These are phyloP conservation scores for Psidium guajava DNA, from an alignment of 345 rosid species.

Conservation along the genomic window DNA sequence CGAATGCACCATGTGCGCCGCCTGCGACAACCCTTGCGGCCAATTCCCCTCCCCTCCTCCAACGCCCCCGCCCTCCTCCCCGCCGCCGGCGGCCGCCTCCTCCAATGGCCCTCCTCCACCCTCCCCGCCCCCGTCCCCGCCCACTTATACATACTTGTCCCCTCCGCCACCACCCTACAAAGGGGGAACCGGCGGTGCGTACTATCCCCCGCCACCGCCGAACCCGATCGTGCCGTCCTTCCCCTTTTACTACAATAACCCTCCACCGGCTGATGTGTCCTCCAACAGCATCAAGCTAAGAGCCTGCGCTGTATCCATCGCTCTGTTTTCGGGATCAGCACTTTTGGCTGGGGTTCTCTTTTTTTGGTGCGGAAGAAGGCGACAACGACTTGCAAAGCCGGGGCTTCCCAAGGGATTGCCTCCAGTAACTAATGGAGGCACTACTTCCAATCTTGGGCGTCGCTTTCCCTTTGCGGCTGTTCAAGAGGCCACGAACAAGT, in stretches of 20 bases:
- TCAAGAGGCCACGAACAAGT: no score
- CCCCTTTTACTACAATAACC: constrained; percentile 28
- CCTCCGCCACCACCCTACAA: constrained; percentile 12
- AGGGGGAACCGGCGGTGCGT: background rate
- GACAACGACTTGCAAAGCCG: background rate
- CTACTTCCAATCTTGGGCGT: no score
- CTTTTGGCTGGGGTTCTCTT: background rate
- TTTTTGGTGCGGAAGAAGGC: background rate
- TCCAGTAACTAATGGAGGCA: no score
- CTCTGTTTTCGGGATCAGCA: background rate
- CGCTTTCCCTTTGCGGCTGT: no score
- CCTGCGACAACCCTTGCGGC: constrained; percentile 24
- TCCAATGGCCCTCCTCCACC: background rate
- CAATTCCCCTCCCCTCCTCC: constrained; percentile 13
- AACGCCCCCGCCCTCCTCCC: constrained; percentile 11
- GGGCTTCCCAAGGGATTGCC: background rate
- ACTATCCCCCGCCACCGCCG: constrained; percentile 29
- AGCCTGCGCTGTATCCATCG: background rate
- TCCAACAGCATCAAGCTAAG: background rate
- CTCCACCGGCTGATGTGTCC: constrained; percentile 8
- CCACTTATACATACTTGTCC: constrained; percentile 16
- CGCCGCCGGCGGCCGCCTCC: constrained; percentile 16
- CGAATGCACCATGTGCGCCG: constrained; percentile 39
- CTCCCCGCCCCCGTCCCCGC: constrained; percentile 6
- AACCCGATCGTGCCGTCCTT: constrained; percentile 45